Base-by-base conservation (phyloP, 2,329 filamentous ascomycete genomes). In the Penicillium psychrosexuale region DNA sequence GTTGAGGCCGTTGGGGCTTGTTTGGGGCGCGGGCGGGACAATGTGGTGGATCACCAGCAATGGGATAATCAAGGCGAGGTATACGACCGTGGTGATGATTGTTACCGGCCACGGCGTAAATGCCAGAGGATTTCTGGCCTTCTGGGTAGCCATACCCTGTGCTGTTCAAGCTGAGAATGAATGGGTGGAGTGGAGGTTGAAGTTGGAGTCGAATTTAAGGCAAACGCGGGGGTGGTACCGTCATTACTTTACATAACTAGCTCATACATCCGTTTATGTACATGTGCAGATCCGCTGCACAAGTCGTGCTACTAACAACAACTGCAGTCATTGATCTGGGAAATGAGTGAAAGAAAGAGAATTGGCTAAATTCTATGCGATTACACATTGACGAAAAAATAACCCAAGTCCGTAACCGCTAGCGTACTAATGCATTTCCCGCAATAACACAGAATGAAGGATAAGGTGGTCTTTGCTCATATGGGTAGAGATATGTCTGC, bases 101-200 rank as follows among this genome's bases (percentile, higher is more conserved):
- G 89, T 92, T 55, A 97, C 93, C 47, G 90, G 87, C 61, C 84
- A 80, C 28, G 90, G 89, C 58, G 84, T 85, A 75, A 97, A 99
- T 57, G 86, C 87, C 67, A 96, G 61, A 34, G 77, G 77, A 56
- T 80, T 65, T 27, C 52, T 80, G 59, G 65, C 68, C 58, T 61
- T 68, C 43, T 61, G 51, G 54, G 61, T 60, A 63, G 71, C 68
- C 73, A 76, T 75, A 48, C 57, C 53, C 56, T 55, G 40, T 47
- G 47, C 47, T 53, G 28, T 19, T 28, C 39, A 28, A 19, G 38
- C 38, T 27, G n/a, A 43, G 45, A 51, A 50, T 46, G 40, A 46
- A 52, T 51, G 46, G 46, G 40, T 42, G 53, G n/a, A n/a, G 37
- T 39, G 27, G 40, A 51, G 47, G 55, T 43, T 53, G 61, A 56